A percentile compares a stretch with the other conserved stretches of the same genome.
Evolutionary conservation across 192 early-diverging fungal genomes (phyloP).

Genomic region (Piromyces finnis): DNA sequence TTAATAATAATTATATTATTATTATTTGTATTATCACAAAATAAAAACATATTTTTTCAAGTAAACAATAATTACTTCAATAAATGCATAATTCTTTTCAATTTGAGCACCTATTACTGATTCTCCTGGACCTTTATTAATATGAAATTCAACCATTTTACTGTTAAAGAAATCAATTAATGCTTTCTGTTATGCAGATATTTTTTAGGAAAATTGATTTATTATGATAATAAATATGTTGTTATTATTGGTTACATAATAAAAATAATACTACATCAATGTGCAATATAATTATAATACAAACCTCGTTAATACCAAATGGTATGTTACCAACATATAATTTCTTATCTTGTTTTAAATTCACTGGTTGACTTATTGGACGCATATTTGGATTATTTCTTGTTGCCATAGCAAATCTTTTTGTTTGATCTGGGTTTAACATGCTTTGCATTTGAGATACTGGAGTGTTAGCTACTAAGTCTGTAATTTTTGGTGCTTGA

Average conservation of each 20-base stretch:
- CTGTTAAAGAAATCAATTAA: constrained; percentile 74
- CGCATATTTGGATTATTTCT: constrained; percentile 17
- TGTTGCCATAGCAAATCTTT: constrained; percentile 23
- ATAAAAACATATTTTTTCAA: not conserved
- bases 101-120: constrained; percentile 69
- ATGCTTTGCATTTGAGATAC: not conserved
- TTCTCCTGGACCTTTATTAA: constrained; percentile 18
- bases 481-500: constrained; percentile 11
- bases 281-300: too few species aligned
- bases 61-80: constrained; percentile 45
- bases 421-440: not conserved
- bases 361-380: constrained; percentile 29
- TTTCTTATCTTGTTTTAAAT: constrained; percentile 57
- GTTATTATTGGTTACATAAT: too few species aligned
- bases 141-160: constrained; percentile 36
- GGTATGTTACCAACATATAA: constrained; percentile 89
- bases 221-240: too few species aligned
- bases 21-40: too few species aligned
- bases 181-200: constrained; percentile 16
- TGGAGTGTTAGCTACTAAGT: not conserved
- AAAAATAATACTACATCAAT: too few species aligned
- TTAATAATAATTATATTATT: not conserved
- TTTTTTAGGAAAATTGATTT: too few species aligned
- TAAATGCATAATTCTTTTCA: constrained; percentile 93
- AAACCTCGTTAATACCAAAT: constrained; percentile 49